Conservation (phyloP, 2,329 filamentous ascomycete species). For the Dryadomyces sulphureus region DNA sequence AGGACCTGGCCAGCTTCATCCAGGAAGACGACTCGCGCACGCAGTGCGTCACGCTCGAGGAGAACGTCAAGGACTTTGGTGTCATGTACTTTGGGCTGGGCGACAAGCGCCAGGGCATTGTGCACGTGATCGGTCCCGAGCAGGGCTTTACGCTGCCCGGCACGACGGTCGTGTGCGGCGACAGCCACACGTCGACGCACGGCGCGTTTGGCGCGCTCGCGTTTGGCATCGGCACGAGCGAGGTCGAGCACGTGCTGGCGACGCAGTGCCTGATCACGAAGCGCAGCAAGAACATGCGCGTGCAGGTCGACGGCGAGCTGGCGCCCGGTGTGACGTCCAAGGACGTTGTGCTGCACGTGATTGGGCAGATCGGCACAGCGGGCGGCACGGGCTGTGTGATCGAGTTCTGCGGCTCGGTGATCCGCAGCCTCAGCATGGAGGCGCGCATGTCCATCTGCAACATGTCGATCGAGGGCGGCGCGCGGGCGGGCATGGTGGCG, state of each 20-base stretch:
- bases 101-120: conserved; percentile 94
- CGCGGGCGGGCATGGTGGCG: conserved; percentile 90
- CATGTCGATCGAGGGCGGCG: conserved; percentile 96
- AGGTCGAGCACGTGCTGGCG: conserved; percentile 95
- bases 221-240: conserved; percentile 93
- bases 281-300: conserved; percentile 96
- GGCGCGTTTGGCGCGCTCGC: conserved; percentile 90
- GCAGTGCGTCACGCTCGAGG: conserved; percentile 90
- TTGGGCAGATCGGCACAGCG: conserved; percentile 86
- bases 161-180: conserved; percentile 92
- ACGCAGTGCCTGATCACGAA: conserved; percentile 92
- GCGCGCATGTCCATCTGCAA: conserved; percentile 99
- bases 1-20: conserved; percentile 87
- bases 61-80: conserved; percentile 93
- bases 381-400: conserved; percentile 91
- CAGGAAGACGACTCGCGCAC: conserved; percentile 84
- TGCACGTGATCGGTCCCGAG: conserved; percentile 96
- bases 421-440: conserved; percentile 82
- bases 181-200: conserved; percentile 96
- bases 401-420: conserved; percentile 92
- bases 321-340: conserved; percentile 89
- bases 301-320: conserved; percentile 85
- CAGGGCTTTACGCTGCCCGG: conserved; percentile 96
- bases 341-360: conserved; percentile 84
- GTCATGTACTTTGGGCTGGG: conserved; percentile 94